Conservation (phyloP, 192 early-diverging fungal species). For the Phlyctochytrium bullatum region DNA sequence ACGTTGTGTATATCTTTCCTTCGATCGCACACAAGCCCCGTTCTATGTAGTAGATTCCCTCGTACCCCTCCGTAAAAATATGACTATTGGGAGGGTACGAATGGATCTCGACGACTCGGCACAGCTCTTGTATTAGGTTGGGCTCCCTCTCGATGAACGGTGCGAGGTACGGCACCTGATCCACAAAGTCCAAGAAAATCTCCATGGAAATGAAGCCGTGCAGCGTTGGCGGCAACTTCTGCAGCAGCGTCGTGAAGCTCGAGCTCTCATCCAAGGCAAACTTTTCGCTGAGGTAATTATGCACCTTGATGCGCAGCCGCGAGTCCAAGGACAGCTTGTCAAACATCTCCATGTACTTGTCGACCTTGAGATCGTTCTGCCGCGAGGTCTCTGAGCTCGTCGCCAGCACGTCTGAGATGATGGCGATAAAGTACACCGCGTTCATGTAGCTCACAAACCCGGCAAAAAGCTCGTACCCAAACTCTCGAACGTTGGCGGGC, state of each 20-base stretch:
- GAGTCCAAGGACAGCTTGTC: slow-evolving; percentile 41
- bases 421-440: slow-evolving; percentile 43
- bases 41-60: slow-evolving; percentile 51
- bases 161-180: slow-evolving; percentile 44
- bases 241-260: slow-evolving; percentile 36
- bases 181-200: slow-evolving; percentile 48
- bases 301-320: slow-evolving; percentile 45
- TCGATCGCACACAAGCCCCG: slow-evolving; percentile 47
- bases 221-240: slow-evolving; percentile 38
- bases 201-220: slow-evolving; percentile 53
- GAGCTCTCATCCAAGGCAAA: slow-evolving; percentile 36
- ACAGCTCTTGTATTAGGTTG: slow-evolving; percentile 46
- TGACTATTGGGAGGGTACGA: slow-evolving; percentile 37
- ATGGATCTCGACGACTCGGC: slow-evolving; percentile 39
- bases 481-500: slow-evolving; percentile 35
- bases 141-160: slow-evolving; percentile 48
- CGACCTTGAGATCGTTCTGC: slow-evolving; percentile 44
- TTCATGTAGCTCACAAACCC: slow-evolving; percentile 39
- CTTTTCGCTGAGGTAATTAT: slow-evolving; percentile 42
- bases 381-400: slow-evolving; percentile 26
- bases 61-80: slow-evolving; percentile 47
- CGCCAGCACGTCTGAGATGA: slow-evolving; percentile 30
- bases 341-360: slow-evolving; percentile 56
- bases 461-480: slow-evolving; percentile 38
- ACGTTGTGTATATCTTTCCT: slow-evolving; percentile 47